These are phyloP conservation scores for Fusarium mexicanum DNA, from an alignment of 2,329 filamentous ascomycete genomes.

Conservation along the genomic window DNA sequence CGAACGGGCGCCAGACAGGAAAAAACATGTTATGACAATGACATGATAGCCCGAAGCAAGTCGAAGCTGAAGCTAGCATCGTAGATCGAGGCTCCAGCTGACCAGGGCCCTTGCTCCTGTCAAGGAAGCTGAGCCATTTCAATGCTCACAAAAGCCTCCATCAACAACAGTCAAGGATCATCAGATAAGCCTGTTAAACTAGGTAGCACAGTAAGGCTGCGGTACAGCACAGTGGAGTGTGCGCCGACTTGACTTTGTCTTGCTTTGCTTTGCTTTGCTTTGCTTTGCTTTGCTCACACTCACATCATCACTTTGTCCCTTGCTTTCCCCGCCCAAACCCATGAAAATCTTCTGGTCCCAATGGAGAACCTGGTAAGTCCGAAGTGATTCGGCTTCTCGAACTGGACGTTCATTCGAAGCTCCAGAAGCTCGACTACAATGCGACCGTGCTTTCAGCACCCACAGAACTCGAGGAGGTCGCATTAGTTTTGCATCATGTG, in stretches of 20 bases:
- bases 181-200: slow-evolving; percentile 35
- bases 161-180: slow-evolving; percentile 25
- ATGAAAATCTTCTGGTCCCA: slow-evolving; percentile 6
- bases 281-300: slow-evolving; percentile 3
- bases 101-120: slow-evolving; percentile 37
- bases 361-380: slow-evolving; percentile 18
- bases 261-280: not conserved
- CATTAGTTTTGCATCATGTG: slow-evolving; percentile 44
- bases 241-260: slow-evolving; percentile 15
- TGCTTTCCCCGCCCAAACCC: slow-evolving; percentile 21
- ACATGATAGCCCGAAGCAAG: slow-evolving; percentile 15
- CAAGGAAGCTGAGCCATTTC: slow-evolving; percentile 22
- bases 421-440: slow-evolving; percentile 28
- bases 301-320: slow-evolving; percentile 28
- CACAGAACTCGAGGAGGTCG: slow-evolving; percentile 38
- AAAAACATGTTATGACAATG: slow-evolving; percentile 5
- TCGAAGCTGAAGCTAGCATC: slow-evolving; percentile 29
- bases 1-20: not conserved
- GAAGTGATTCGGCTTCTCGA: slow-evolving; percentile 27
- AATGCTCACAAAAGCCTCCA: slow-evolving; percentile 25
- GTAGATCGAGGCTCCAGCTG: slow-evolving; percentile 35
- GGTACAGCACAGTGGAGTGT: slow-evolving; percentile 24
- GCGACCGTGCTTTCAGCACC: slow-evolving; percentile 32
- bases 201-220: slow-evolving; percentile 8
- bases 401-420: slow-evolving; percentile 8